Conservation (phyloP, 805 yeast genomes). For the Crinitomyces ghanaensis region DNA sequence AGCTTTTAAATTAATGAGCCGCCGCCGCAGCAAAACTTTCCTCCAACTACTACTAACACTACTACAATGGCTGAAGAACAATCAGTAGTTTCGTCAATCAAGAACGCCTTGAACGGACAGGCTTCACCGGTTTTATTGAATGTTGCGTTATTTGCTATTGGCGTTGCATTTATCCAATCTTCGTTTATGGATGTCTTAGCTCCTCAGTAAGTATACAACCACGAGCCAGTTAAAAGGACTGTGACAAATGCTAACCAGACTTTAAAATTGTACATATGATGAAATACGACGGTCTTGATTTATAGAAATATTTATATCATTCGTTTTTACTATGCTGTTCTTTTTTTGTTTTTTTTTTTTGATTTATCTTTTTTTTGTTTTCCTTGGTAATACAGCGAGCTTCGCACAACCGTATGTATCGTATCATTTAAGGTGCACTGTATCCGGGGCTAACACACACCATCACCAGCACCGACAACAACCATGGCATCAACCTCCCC, state of each 20-base stretch:
- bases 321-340: neutral
- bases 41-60: too few relatives aligned
- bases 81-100: constrained; percentile 8
- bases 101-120: constrained; percentile 10
- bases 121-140: constrained; percentile 16
- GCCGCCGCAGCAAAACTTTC: too few relatives aligned
- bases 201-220: constrained; percentile 27
- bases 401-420: too few relatives aligned
- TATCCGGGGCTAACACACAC: too few relatives aligned
- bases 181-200: constrained; percentile 28
- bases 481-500: too few relatives aligned
- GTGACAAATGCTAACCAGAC: neutral
- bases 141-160: constrained; percentile 22
- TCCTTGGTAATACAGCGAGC: too few relatives aligned
- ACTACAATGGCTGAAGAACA: constrained; percentile 14
- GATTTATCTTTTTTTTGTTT: neutral
- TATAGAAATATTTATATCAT: neutral
- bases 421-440: too few relatives aligned
- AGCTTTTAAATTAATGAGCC: too few relatives aligned
- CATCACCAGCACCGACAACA: too few relatives aligned
- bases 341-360: neutral
- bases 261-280: neutral
- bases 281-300: neutral
- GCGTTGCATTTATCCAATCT: constrained; percentile 29
- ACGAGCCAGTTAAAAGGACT: neutral